A percentile compares a stretch with the other conserved stretches of the same genome.
phyloP scores from a whole-genome alignment of 768 basidiomycete species.

The Boletus eberwhitei region DNA sequence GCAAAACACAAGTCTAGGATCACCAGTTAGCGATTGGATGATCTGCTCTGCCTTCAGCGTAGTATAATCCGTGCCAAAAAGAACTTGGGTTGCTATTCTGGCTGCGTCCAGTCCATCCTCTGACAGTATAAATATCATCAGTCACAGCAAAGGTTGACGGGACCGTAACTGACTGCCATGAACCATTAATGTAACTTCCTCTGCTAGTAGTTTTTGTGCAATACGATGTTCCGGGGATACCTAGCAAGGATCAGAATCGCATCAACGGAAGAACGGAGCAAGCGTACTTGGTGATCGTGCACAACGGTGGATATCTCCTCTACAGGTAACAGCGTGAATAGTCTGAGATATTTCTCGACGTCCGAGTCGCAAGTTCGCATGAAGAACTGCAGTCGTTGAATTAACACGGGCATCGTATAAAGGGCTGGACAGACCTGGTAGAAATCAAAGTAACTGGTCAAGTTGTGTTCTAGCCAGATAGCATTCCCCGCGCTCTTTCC shows the following conservation, averaged over 20 bases:
- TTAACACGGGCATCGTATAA: background rate
- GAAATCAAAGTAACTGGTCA: constrained; percentile 89
- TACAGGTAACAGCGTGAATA: constrained; percentile 75
- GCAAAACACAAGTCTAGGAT: constrained; percentile 60
- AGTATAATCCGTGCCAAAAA: constrained; percentile 40
- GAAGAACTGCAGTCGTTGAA: constrained; percentile 67
- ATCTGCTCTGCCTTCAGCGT: constrained; percentile 55
- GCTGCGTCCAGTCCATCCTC: constrained; percentile 42
- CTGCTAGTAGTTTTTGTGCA: constrained; percentile 52
- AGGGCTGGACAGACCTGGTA: constrained; percentile 66
- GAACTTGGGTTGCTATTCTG: constrained; percentile 40
- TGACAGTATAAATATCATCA: constrained; percentile 17
- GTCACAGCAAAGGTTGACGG: background rate
- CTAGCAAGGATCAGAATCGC: constrained; percentile 12
- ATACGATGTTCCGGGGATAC: constrained; percentile 36
- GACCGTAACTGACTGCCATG: constrained; percentile 46
- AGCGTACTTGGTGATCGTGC: constrained; percentile 52
- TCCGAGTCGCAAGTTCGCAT: constrained; percentile 76
- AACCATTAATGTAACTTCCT: constrained; percentile 57
- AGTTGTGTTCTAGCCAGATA: constrained; percentile 74
- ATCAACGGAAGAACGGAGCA: background rate
- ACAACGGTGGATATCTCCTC: constrained; percentile 56
- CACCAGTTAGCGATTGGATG: constrained; percentile 55
- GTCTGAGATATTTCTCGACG: constrained; percentile 71
- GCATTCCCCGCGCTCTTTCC: constrained; percentile 98